Conservation (phyloP, 1,284 basidiomycete genomes). For the Ganoderma sp. region DNA sequence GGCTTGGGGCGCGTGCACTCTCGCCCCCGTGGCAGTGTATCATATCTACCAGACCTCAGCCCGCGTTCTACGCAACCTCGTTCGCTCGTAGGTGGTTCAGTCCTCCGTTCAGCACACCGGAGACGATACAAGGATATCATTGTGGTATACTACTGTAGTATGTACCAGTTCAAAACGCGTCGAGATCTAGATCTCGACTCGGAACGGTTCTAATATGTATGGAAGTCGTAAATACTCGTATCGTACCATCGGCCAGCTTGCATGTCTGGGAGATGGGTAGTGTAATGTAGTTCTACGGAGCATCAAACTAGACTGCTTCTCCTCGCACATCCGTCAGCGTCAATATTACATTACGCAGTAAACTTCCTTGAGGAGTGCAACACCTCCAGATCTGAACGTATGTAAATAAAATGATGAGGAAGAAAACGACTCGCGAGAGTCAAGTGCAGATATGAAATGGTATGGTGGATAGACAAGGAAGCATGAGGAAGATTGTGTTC, state of each 20-base stretch:
- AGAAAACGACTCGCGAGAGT: not conserved
- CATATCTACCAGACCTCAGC: too few species aligned
- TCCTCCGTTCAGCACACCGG: not conserved
- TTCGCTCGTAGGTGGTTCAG: too few species aligned
- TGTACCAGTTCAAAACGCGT: not conserved
- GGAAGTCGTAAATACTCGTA: conserved; percentile 7
- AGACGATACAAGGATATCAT: conserved; percentile 5
- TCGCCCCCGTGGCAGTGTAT: too few species aligned
- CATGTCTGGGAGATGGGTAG: conserved; percentile 1
- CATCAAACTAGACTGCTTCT: not conserved
- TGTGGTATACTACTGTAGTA: conserved; percentile 2
- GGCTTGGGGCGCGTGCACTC: too few species aligned
- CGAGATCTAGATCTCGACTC: not conserved
- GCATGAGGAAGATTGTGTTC: conserved; percentile 2
- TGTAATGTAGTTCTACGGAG: conserved; percentile 18
- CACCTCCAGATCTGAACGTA: not conserved
- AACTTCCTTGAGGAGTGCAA: not conserved
- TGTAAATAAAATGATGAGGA: not conserved
- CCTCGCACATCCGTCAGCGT: not conserved
- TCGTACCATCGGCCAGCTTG: not conserved
- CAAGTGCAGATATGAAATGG: not conserved
- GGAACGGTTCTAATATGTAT: not conserved
- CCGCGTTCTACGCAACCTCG: too few species aligned
- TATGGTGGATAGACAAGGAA: not conserved
- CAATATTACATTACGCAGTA: conserved; percentile 5